Conservation (phyloP, 495 filamentous ascomycete species). For the Tuber umbilicatum region DNA sequence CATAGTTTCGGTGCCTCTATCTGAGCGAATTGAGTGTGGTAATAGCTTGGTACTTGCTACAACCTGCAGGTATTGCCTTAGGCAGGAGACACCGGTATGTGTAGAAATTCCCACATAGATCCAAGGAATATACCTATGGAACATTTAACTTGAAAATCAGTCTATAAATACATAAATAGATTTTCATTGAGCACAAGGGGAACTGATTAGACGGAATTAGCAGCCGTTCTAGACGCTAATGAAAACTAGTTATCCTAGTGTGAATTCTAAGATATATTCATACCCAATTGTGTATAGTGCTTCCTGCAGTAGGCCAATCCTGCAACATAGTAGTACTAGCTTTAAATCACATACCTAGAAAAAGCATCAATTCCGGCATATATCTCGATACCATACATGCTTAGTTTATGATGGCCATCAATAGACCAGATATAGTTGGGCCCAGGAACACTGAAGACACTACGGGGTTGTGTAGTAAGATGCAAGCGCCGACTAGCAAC, state of each 20-base stretch:
- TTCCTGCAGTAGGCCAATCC: not conserved
- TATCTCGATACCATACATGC: conserved; percentile 13
- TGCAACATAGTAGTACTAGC: too few relatives aligned
- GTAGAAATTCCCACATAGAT: not conserved
- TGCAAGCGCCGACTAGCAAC: too few relatives aligned
- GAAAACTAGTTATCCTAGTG: too few relatives aligned
- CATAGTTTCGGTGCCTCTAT: conserved; percentile 1
- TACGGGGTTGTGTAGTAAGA: too few relatives aligned
- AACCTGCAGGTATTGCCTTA: conserved; percentile 6
- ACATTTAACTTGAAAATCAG: too few relatives aligned
- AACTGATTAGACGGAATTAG: too few relatives aligned
- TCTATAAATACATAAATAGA: too few relatives aligned
- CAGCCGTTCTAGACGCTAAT: too few relatives aligned
- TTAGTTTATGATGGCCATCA: conserved; percentile 17
- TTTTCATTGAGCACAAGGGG: too few relatives aligned
- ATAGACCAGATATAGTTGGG: conserved; percentile 8
- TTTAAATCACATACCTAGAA: not conserved
- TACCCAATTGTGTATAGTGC: not conserved
- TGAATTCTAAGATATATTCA: not conserved
- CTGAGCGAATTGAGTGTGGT: conserved; percentile 3
- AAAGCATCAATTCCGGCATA: conserved; percentile 13
- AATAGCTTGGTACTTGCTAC: not conserved
- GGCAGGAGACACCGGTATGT: not conserved
- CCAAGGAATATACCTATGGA: too few relatives aligned
- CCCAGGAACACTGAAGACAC: not conserved